Conservation (phyloP, 441 rosid species). For the Theobroma grandiflorum region DNA sequence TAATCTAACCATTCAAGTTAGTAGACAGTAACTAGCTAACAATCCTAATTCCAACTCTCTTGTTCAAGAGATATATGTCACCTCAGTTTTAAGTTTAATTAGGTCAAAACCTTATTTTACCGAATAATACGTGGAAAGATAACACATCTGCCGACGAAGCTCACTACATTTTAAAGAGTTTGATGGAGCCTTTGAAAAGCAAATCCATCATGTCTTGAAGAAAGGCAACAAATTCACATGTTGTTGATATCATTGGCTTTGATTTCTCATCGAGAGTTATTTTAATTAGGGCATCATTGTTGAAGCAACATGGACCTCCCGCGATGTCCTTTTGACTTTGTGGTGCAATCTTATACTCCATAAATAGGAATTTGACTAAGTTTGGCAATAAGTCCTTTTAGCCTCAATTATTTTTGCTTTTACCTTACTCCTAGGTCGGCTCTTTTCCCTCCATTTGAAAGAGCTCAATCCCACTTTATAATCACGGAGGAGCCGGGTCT, state of each 20-base stretch:
- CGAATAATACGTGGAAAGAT: background rate
- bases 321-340: slow-evolving; percentile 31
- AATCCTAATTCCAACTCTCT: too few relatives aligned
- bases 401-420: slow-evolving; percentile 32
- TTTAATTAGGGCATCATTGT: slow-evolving; percentile 18
- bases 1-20: background rate
- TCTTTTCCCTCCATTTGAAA: slow-evolving; percentile 16
- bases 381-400: slow-evolving; percentile 22
- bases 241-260: slow-evolving; percentile 28
- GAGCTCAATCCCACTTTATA: slow-evolving; percentile 10
- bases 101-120: background rate
- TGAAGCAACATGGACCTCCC: slow-evolving; percentile 22
- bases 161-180: background rate
- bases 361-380: slow-evolving; percentile 21
- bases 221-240: slow-evolving; percentile 57
- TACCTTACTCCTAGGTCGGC: slow-evolving; percentile 17
- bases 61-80: background rate
- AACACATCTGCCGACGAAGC: slow-evolving; percentile 33
- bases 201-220: slow-evolving; percentile 36
- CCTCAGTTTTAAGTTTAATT: background rate
- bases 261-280: slow-evolving; percentile 31
- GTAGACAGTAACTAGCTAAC: too few relatives aligned
- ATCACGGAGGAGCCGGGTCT: background rate
- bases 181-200: slow-evolving; percentile 22
- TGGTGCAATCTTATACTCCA: slow-evolving; percentile 6